Conservation (phyloP, 495 filamentous ascomycete genomes). For the Talaromyces adpressus region DNA sequence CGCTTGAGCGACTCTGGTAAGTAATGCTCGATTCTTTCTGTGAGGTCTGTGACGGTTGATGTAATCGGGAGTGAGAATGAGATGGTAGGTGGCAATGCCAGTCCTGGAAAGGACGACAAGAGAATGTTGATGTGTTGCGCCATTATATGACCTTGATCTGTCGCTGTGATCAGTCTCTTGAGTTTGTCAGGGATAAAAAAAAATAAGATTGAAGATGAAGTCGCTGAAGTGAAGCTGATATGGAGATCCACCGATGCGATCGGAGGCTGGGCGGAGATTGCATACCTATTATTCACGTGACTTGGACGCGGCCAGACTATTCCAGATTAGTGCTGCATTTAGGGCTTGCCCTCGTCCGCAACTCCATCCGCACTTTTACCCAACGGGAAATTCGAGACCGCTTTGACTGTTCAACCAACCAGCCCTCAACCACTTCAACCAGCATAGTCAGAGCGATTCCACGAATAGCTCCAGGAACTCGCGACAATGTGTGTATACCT, state of each 20-base stretch:
- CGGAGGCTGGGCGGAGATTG: background rate
- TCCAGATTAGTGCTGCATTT: slow-evolving; percentile 13
- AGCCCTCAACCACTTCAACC: slow-evolving; percentile 13
- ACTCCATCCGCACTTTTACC: slow-evolving; percentile 35
- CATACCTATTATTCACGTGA: background rate
- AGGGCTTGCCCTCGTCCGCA: slow-evolving; percentile 33
- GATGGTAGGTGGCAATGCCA: slow-evolving; percentile 71
- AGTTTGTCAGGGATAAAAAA: background rate
- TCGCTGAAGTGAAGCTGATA: background rate
- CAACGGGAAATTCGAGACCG: slow-evolving; percentile 9
- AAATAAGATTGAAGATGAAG: background rate
- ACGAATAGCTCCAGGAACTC: slow-evolving; percentile 52
- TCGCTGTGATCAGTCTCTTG: background rate
- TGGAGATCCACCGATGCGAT: background rate
- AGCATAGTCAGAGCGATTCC: slow-evolving; percentile 51
- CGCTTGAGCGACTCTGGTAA: slow-evolving; percentile 50
- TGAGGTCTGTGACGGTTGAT: slow-evolving; percentile 61
- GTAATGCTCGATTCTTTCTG: slow-evolving; percentile 50
- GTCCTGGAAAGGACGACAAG: slow-evolving; percentile 73
- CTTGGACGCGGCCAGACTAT: background rate
- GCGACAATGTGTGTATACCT: slow-evolving; percentile 44
- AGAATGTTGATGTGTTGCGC: slow-evolving; percentile 65
- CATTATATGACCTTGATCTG: slow-evolving; percentile 17
- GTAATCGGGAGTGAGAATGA: slow-evolving; percentile 59
- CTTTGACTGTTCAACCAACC: background rate